These are phyloP conservation scores for Plasmodium inui DNA, from an alignment of 169 alveolate species.

Conservation along the genomic window DNA sequence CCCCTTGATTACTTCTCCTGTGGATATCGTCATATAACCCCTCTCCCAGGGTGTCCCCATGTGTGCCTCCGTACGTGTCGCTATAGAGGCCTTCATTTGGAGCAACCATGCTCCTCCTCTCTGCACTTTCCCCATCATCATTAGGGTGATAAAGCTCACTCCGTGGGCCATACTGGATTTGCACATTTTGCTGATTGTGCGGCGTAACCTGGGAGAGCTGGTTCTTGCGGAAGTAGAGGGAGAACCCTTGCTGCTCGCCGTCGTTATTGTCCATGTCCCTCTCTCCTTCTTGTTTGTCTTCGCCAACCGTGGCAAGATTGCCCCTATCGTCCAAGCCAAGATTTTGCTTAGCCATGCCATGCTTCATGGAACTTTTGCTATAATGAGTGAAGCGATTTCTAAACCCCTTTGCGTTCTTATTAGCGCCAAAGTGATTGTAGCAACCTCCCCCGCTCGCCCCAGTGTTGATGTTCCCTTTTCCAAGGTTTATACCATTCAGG, in stretches of 20 bases:
- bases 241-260: background rate
- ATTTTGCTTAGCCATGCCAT: background rate
- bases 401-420: background rate
- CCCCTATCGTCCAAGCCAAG: background rate
- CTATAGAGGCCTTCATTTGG: background rate
- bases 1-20: background rate
- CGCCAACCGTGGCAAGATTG: background rate
- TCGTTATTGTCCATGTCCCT: background rate
- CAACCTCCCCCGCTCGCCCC: background rate
- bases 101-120: background rate
- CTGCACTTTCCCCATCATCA: background rate
- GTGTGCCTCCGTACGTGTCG: background rate
- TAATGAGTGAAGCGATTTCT: background rate
- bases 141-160: background rate
- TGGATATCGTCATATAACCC: background rate
- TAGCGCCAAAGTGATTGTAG: background rate
- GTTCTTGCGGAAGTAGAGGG: background rate
- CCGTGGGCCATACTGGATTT: background rate
- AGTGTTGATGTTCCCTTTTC: background rate
- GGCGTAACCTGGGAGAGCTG: background rate
- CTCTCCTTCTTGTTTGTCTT: background rate
- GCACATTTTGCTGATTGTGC: background rate
- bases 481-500: background rate
- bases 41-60: background rate
- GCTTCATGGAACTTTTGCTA: background rate